Evolutionary conservation across 257 asterid species (phyloP).

Genomic region (Anisodus acutangulus): DNA sequence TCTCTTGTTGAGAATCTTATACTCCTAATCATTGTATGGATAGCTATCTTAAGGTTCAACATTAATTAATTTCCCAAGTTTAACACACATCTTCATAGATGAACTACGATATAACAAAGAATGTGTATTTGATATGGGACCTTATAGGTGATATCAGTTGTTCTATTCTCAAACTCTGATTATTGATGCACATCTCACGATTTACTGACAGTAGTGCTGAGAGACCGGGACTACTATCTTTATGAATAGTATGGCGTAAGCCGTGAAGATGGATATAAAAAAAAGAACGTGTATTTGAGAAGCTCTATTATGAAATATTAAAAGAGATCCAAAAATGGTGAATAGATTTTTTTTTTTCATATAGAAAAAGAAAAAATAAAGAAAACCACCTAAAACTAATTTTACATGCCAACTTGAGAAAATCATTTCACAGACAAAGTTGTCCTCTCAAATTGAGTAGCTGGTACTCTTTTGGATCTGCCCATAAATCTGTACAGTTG

Average conservation of each 20-base stretch:
- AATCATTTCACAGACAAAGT: background rate
- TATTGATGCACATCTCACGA: too few relatives aligned
- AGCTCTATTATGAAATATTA: background rate
- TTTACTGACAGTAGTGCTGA: too few relatives aligned
- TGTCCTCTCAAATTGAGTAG: background rate
- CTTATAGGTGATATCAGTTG: too few relatives aligned
- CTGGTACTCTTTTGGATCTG: background rate
- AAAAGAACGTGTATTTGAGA: too few relatives aligned
- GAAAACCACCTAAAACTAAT: background rate
- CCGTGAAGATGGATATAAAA: too few relatives aligned
- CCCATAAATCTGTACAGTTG: too few relatives aligned
- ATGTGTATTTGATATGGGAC: too few relatives aligned
- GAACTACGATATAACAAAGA: too few relatives aligned
- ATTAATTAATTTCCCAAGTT: too few relatives aligned
- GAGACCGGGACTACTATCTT: too few relatives aligned
- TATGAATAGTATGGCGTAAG: too few relatives aligned
- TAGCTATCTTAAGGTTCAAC: background rate
- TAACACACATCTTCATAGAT: background rate
- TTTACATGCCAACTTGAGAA: background rate
- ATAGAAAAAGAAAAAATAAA: background rate
- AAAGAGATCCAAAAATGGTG: background rate
- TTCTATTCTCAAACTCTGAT: too few relatives aligned
- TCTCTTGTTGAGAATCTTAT: background rate
- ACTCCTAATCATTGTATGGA: background rate
- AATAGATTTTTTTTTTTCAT: background rate